Evolutionary conservation across 257 asterid genomes (phyloP).

Genomic region (Cruciata laevipes): DNA sequence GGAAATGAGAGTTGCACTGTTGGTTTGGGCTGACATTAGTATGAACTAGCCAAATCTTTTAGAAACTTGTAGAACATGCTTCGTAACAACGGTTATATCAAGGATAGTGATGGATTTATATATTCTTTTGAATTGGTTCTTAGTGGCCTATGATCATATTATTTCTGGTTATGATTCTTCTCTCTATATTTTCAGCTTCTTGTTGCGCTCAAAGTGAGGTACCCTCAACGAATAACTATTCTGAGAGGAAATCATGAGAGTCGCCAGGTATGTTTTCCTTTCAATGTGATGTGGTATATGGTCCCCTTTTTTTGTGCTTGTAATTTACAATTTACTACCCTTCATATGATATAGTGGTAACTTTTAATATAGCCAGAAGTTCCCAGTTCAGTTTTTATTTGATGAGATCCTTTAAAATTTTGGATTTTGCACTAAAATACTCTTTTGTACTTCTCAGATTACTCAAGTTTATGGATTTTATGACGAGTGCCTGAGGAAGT

Average conservation of each 20-base stretch:
- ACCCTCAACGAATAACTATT: slow-evolving; percentile 44
- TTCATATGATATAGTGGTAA: neutral
- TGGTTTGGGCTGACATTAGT: neutral
- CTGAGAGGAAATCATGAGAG: slow-evolving; percentile 87
- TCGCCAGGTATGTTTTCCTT: slow-evolving; percentile 40
- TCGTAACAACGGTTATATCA: neutral
- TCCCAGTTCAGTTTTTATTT: neutral
- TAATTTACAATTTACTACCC: neutral
- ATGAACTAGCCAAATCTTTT: neutral
- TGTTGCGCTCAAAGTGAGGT: slow-evolving; percentile 47
- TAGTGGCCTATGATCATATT: neutral
- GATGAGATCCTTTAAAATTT: neutral
- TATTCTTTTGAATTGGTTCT: neutral
- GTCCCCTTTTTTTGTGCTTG: slow-evolving; percentile 3
- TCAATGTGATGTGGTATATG: neutral
- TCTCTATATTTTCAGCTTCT: slow-evolving; percentile 29
- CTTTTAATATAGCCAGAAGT: neutral
- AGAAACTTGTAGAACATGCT: neutral
- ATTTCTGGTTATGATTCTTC: neutral
- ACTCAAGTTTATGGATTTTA: slow-evolving; percentile 56
- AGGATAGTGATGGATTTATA: neutral
- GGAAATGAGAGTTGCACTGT: neutral
- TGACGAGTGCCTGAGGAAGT: slow-evolving; percentile 55
- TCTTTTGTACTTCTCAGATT: slow-evolving; percentile 26
- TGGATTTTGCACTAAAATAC: slow-evolving; percentile 12